A percentile compares a stretch with the other conserved stretches of the same genome.
Evolutionary conservation across 768 basidiomycete genomes (phyloP).

Genomic region (Lentinus tigrinus): DNA sequence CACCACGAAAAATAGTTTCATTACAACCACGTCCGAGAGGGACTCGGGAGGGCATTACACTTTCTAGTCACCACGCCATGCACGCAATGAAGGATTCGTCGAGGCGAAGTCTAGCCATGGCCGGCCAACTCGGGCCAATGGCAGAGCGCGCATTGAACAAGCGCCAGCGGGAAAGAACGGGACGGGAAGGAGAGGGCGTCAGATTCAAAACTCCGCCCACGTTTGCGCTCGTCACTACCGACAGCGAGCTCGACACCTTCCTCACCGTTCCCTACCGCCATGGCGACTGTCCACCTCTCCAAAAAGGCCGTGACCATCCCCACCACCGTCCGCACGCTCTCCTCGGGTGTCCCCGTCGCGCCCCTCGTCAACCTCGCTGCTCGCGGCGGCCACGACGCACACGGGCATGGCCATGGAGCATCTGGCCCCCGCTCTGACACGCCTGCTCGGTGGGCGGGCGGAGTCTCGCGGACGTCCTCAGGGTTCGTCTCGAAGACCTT

Average conservation of each 20-base stretch:
- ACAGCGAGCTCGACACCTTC: constrained; percentile 21
- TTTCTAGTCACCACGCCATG: too few relatives aligned
- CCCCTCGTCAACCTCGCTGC: constrained; percentile 73
- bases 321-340: constrained; percentile 76
- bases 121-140: not conserved
- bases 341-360: constrained; percentile 77
- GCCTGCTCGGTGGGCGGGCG: constrained; percentile 63
- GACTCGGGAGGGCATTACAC: too few relatives aligned
- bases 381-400: constrained; percentile 54
- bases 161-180: constrained; percentile 19
- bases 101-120: not conserved
- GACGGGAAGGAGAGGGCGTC: constrained; percentile 16
- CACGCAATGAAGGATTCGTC: too few relatives aligned
- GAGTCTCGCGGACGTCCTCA: constrained; percentile 46
- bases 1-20: too few relatives aligned
- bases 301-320: constrained; percentile 83
- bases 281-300: constrained; percentile 70
- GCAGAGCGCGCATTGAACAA: not conserved
- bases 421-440: constrained; percentile 57
- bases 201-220: constrained; percentile 21
- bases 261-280: constrained; percentile 32
- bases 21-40: too few relatives aligned
- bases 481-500: constrained; percentile 68
- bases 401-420: constrained; percentile 54
- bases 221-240: constrained; percentile 21